A percentile compares a stretch with the other conserved stretches of the same genome.
Conservation (phyloP, 2,329 filamentous ascomycete genomes). For the Fusarium sp. region DNA sequence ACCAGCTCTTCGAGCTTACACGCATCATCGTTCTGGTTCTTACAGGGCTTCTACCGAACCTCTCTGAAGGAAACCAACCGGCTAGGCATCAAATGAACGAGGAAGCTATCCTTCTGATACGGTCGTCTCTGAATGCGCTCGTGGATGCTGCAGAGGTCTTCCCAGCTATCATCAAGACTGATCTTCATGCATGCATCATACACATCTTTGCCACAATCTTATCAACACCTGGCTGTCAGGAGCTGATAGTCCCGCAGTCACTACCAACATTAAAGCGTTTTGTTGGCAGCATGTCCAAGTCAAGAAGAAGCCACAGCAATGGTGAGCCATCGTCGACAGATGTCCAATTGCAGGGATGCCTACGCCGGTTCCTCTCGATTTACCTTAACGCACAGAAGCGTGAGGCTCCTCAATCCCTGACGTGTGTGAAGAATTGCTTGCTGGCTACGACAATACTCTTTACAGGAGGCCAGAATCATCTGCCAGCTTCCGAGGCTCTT, state of each 20-base stretch:
- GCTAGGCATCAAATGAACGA: constrained; percentile 85
- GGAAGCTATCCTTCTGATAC: constrained; percentile 85
- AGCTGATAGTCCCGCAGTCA: constrained; percentile 88
- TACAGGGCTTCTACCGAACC: constrained; percentile 86
- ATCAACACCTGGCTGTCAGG: constrained; percentile 85
- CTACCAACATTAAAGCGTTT: constrained; percentile 94
- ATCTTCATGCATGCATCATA: constrained; percentile 94
- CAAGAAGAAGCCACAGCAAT: constrained; percentile 54
- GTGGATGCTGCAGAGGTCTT: constrained; percentile 97
- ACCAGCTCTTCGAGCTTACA: constrained; percentile 96
- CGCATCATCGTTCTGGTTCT: constrained; percentile 95
- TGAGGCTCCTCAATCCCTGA: constrained; percentile 79
- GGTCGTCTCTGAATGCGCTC: constrained; percentile 84
- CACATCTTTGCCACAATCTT: constrained; percentile 97
- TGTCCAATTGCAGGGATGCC: constrained; percentile 82
- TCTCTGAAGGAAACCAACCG: constrained; percentile 74
- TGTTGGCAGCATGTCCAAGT: constrained; percentile 77
- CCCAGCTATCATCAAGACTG: constrained; percentile 94
- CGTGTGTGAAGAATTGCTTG: constrained; percentile 93
- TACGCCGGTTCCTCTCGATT: constrained; percentile 86
- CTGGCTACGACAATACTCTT: constrained; percentile 90
- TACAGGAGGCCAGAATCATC: constrained; percentile 80
- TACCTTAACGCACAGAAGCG: constrained; percentile 81
- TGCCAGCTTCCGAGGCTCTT: constrained; percentile 81
- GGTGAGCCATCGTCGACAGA: constrained; percentile 65